Evolutionary conservation across 1,139 yeast genomes (phyloP).

Genomic region (Tardiomyces blankii): DNA sequence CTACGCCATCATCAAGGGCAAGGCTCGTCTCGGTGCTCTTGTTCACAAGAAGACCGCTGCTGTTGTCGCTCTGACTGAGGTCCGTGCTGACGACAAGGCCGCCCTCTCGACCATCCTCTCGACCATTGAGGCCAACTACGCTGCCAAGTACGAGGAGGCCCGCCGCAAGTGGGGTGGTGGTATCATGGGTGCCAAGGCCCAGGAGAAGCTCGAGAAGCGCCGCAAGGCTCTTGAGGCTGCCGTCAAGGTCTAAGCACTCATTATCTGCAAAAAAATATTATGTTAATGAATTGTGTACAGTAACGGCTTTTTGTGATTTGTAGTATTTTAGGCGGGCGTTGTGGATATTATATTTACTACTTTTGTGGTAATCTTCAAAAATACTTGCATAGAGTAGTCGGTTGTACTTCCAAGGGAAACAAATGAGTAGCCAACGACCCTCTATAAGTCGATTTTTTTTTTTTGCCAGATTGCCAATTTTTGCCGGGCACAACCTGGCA

Average conservation of each 20-base stretch:
- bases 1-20: constrained; percentile 96
- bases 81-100: constrained; percentile 85
- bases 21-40: constrained; percentile 96
- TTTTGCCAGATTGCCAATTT: no score
- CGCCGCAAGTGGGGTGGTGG: constrained; percentile 99
- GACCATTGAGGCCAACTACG: constrained; percentile 85
- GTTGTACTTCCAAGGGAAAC: no score
- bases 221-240: constrained; percentile 38
- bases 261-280: background rate
- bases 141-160: constrained; percentile 84
- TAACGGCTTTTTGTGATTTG: background rate
- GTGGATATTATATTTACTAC: no score
- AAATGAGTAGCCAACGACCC: no score
- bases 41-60: constrained; percentile 96
- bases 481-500: no score
- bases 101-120: constrained; percentile 87
- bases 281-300: constrained; percentile 1
- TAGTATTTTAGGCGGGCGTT: background rate
- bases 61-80: constrained; percentile 95
- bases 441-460: no score
- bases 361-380: no score
- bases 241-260: constrained; percentile 26
- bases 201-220: constrained; percentile 56
- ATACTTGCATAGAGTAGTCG: no score
- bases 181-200: constrained; percentile 88